Evolutionary conservation across 805 yeast species (phyloP).

Genomic region (Naumovozyma dairenensis): DNA sequence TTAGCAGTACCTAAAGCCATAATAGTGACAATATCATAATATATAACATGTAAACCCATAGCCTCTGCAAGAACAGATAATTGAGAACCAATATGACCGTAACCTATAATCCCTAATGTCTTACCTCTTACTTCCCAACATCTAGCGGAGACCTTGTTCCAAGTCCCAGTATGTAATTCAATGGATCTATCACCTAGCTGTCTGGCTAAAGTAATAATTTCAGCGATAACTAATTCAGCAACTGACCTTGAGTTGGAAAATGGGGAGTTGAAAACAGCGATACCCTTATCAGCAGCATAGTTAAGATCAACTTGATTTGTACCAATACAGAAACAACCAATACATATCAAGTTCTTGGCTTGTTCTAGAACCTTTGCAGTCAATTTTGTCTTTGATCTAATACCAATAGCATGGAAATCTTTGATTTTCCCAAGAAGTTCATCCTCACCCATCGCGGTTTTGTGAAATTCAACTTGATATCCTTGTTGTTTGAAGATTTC

Average conservation of each 20-base stretch:
- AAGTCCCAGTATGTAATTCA: constrained; percentile 90
- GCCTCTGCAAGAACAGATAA: constrained; percentile 94
- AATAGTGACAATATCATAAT: constrained; percentile 84
- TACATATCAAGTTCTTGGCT: constrained; percentile 79
- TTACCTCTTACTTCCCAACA: constrained; percentile 99
- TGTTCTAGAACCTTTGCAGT: constrained; percentile 68
- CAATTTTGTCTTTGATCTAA: constrained; percentile 91
- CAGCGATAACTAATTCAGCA: constrained; percentile 94
- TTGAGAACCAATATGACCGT: constrained; percentile 97
- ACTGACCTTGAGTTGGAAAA: constrained; percentile 97
- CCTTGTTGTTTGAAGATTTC: constrained; percentile 81
- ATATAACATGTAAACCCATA: constrained; percentile 92
- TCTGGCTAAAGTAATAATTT: constrained; percentile 87
- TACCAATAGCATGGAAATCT: constrained; percentile 94
- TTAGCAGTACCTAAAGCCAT: constrained; percentile 96
- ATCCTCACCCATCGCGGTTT: constrained; percentile 81
- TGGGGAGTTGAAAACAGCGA: constrained; percentile 96
- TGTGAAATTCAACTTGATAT: constrained; percentile 91
- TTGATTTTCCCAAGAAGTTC: constrained; percentile 89
- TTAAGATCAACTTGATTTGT: constrained; percentile 95
- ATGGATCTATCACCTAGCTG: constrained; percentile 94
- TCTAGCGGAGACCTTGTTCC: constrained; percentile 91
- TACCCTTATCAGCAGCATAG: constrained; percentile 84
- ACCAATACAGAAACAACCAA: constrained; percentile 99
- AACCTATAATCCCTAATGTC: constrained; percentile 93